Base-by-base conservation (phyloP, 352 stramenopile species). In the Phytophthora chlamydospora region DNA sequence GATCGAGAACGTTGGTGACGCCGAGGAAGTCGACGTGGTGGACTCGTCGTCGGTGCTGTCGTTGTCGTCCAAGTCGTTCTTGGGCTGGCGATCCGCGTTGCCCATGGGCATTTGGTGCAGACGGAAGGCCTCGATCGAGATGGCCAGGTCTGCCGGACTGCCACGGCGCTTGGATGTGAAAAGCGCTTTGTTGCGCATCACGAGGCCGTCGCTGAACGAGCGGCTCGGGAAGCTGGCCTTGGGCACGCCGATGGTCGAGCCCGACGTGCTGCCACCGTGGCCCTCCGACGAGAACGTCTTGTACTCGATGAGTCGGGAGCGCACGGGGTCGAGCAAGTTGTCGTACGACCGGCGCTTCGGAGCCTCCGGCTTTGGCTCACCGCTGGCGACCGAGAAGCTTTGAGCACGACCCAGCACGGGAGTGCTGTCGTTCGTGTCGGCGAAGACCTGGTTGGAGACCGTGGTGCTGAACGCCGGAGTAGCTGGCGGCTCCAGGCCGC, bases 131-230 rank as follows among this genome's bases (percentile, higher is more conserved):
- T 89, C 78, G 35, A 89, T 83, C 16, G 80, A 93, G 54, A 90
- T 93, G 13, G 81, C 83, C 16, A 91, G 51, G 53, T 90, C 83
- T 9, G 80, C 84, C 3, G 81, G 85, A 17, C 80, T 91, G 6
- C 82, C 85, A 46, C 85, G 78, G 31, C 82, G 82, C 39, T 86
- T 89, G 36, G 76, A 60, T 13, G 64, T 61, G 46, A 93, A 93
- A 4, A 91, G 62, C 12, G 79, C 71, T 24, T 74, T 83, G 32
- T 86, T 85, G 29, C 78, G 74, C 78, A 86, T 88, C 34, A 91
- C 79, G 35, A 90, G 85, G 0, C 85, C 85, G 35, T 91, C 83
- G 40, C 85, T 93, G 41, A 93, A 90, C 9, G 85, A 91, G 12
- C 82, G 82, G 8, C 58, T 60, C 0, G 83, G 82, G 50, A 91